Base-by-base conservation (phyloP, 768 basidiomycete genomes). In the Auriscalpium orientale region DNA sequence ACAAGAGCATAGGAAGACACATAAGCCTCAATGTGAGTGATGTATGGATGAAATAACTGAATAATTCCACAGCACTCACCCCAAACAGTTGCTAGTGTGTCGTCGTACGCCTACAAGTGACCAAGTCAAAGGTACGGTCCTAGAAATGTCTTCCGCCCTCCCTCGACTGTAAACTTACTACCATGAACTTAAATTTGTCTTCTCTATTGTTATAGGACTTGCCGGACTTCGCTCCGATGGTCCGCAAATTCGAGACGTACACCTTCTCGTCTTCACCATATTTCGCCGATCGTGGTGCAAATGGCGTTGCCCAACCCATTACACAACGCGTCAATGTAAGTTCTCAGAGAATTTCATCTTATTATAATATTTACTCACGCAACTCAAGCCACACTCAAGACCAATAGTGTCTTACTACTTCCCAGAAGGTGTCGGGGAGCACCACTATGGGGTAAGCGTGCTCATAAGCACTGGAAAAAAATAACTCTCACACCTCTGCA, bases 401-500 rank as follows among this genome's bases (percentile, higher is more conserved):
- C 90, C 92, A 0, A 84, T 90, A 61, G 97, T 99, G 9, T 94
- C 95, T 2, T 99, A 98, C 71, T 99, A 95, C 72, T 94, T 89
- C 64, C 93, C 97, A 0, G 88, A 89, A 71, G 91, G 87, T 49
- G 89, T 98, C 2, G 97, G 97, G 3, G 86, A 89, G 59, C 91
- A 93, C 68, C 97, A 99, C 68, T 99, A 98, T 74, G 95, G 95
- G 59, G 95, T 95, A 73, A 54, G 83, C 72, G 21, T 28, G 13
- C 2, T 12, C 34, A 45, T 54, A 36, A 43, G 54, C 20, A 48
- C 37, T 54, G 46, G n/a, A 21, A 50, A 21, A 50, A 22, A 56
- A 46, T 45, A 33, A 45, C 44, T 33, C 43, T 22, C 51, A 46
- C 56, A 34, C 28, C 16, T 40, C 28, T 48, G 22, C 11, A 28